Percentiles rank a stretch among this genome's conserved stretches.
phyloP scores from a whole-genome alignment of 106 monocot species.

The Iris macrosiphon region DNA sequence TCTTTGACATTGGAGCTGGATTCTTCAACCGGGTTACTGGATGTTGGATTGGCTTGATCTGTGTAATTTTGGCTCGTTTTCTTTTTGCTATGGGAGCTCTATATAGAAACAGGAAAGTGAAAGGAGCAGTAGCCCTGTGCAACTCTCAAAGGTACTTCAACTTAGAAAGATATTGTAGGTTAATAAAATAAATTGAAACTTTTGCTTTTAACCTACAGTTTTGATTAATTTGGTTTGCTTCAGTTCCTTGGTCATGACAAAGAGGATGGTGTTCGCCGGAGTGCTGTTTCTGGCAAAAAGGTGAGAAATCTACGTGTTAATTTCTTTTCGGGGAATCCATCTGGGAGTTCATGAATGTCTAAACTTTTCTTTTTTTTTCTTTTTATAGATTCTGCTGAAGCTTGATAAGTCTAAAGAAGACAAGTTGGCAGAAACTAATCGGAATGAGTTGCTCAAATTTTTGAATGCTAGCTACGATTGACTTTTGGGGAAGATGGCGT shows the following conservation, averaged over 20 bases:
- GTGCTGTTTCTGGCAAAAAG: slow-evolving; percentile 99
- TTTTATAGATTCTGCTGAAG: slow-evolving; percentile 75
- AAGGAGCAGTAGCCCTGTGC: slow-evolving; percentile 62
- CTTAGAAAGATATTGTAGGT: too few species aligned
- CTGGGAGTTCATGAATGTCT: neutral
- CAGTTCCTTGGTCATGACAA: slow-evolving; percentile 94
- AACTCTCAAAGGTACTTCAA: slow-evolving; percentile 73
- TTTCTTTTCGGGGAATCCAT: neutral
- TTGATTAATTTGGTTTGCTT: neutral
- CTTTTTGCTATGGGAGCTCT: slow-evolving; percentile 56
- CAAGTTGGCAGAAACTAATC: slow-evolving; percentile 86
- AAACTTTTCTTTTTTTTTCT: too few species aligned
- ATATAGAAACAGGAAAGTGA: slow-evolving; percentile 64
- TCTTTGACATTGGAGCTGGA: slow-evolving; percentile 97
- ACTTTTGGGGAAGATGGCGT: slow-evolving; percentile 7
- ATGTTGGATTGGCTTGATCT: slow-evolving; percentile 26
- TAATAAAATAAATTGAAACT: too few species aligned
- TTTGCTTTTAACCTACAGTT: too few species aligned
- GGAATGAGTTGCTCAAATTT: slow-evolving; percentile 90
- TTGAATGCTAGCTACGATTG: slow-evolving; percentile 97
- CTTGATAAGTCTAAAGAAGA: slow-evolving; percentile 95
- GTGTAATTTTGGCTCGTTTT: slow-evolving; percentile 20
- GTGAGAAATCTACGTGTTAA: slow-evolving; percentile 16
- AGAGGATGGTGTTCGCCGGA: slow-evolving; percentile 72
- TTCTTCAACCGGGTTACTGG: slow-evolving; percentile 46